Percentiles rank a stretch among this genome's conserved stretches.
Evolutionary conservation across 2,329 filamentous ascomycete genomes (phyloP).

Genomic region (Aspergillus piperis): DNA sequence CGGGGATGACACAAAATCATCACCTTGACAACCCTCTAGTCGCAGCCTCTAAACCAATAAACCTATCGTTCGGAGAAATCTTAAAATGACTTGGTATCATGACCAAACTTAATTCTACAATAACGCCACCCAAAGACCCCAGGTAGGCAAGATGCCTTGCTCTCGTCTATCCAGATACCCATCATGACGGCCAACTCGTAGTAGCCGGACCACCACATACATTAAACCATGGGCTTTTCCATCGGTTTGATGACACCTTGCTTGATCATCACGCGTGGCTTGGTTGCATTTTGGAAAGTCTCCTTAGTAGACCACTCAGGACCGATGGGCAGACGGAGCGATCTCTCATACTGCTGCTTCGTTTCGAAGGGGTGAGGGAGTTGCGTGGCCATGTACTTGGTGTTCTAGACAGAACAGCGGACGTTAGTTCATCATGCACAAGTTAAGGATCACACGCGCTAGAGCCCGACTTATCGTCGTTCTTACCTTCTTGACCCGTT

Average conservation of each 20-base stretch:
- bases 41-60: background rate
- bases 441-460: background rate
- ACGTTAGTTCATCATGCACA: constrained; percentile 14
- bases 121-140: background rate
- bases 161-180: background rate
- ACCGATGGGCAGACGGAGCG: constrained; percentile 80
- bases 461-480: background rate
- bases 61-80: background rate
- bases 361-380: constrained; percentile 91
- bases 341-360: constrained; percentile 84
- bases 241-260: constrained; percentile 87
- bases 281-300: constrained; percentile 84
- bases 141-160: background rate
- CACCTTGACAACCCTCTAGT: background rate
- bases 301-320: constrained; percentile 97
- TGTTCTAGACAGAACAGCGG: constrained; percentile 58
- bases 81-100: constrained; percentile 16
- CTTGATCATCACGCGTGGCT: constrained; percentile 86
- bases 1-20: background rate
- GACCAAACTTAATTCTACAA: constrained; percentile 8
- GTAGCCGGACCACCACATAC: constrained; percentile 1
- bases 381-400: constrained; percentile 79
- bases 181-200: constrained; percentile 9
- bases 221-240: constrained; percentile 67
- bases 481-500: constrained; percentile 77